Base-by-base conservation (phyloP, 1,284 basidiomycete species). In the Rhodotorula glutinis region DNA sequence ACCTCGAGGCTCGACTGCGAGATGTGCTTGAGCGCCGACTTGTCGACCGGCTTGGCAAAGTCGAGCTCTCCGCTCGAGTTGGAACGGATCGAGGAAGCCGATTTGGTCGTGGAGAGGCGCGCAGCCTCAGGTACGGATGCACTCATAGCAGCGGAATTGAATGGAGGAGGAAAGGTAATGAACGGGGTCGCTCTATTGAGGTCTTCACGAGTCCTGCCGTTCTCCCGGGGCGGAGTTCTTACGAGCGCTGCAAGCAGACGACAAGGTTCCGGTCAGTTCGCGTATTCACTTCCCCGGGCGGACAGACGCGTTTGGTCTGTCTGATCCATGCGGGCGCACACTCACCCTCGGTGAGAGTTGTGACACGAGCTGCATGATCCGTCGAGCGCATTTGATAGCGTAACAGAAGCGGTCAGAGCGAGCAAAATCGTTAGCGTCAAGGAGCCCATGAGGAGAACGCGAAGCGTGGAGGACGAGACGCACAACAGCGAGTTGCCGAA, bases 321-420 rank as follows among this genome's bases (percentile, higher is more conserved):
- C 41, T 16, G 43, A 44, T 44, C 9, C 1, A 44, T 38, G 33
- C 33, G 33, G 33, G 33, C 33, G 10, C 1, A 7, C 33, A 53
- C 66, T 53, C 19, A 68, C 66, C 66, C 62, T 33, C 62, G 58
- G 66, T 68, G 66, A 55, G 52, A 47, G 62, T 68, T 68, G 66
- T 68, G 66, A n/a, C 51, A 64, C 44, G 66, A 68, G 62, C 66
- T 68, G 58, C 57, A 41, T 21, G 21, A 21, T 4, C 14, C 43
- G 21, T 46, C 30, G 23, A 23, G 17, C 16, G 5, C 14, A 21
- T 44, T 7, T 16, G 21, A 44, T 21, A 44, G 14, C 5, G 43
- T 4, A 21, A 21, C 14, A 7, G 43, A 16, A 21, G 17, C 17
- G 5, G 17, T 7, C 8, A 44, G 21, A 21, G 21, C 17, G 43